These are phyloP conservation scores for Pestalotiopsis sp. DNA, from an alignment of 2,329 filamentous ascomycete species.

Conservation along the genomic window DNA sequence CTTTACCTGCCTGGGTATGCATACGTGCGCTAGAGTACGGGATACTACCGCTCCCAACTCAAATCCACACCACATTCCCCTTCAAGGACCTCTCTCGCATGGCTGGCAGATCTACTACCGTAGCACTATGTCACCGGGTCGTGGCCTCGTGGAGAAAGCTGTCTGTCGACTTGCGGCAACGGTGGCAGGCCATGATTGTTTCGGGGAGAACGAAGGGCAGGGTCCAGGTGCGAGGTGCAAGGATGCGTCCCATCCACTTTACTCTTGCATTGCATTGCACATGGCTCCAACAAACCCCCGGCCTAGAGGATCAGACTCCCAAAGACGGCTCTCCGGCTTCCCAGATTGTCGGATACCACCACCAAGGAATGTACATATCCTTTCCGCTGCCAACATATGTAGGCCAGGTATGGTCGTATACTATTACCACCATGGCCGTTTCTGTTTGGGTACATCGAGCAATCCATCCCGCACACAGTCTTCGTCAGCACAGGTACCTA, in stretches of 20 bases:
- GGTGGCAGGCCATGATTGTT: conserved; percentile 1
- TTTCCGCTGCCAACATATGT: conserved; percentile 3
- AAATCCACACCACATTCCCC: neutral
- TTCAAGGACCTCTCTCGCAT: neutral
- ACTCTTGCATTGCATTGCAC: conserved; percentile 5
- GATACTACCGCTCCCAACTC: neutral
- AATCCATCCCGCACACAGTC: no score
- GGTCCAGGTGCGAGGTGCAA: conserved; percentile 5
- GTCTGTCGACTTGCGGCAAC: neutral
- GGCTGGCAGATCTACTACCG: neutral
- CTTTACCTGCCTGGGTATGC: neutral
- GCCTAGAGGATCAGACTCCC: conserved; percentile 1
- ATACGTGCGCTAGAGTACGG: neutral
- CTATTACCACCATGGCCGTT: neutral
- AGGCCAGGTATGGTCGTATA: neutral
- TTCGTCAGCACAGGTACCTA: no score
- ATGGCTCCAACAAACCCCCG: conserved; percentile 3
- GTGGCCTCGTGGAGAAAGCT: neutral
- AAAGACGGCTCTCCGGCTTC: conserved; percentile 12
- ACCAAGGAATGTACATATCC: neutral
- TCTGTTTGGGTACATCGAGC: neutral
- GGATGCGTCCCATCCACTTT: conserved; percentile 7
- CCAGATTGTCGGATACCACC: conserved; percentile 9
- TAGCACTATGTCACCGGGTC: neutral
- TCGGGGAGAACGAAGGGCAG: neutral